Percentiles rank a stretch among this genome's conserved stretches.
Evolutionary conservation across 208 protist species (phyloP).

Genomic region (Naegleria fowleri): DNA sequence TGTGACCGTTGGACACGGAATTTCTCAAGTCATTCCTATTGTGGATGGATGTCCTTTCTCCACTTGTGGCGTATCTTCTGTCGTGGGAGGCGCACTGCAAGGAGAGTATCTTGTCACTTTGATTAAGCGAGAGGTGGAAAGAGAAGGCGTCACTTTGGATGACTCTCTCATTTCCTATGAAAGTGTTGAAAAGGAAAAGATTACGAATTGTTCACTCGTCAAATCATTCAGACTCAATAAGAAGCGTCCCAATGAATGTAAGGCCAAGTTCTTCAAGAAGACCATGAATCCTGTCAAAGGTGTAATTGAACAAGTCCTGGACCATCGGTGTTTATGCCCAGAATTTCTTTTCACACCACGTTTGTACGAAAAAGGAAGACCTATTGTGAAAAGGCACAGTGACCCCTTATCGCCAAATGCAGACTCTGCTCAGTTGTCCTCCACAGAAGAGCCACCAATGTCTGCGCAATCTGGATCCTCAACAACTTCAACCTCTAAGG

Average conservation of each 20-base stretch:
- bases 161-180: not conserved
- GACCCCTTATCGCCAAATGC: no score
- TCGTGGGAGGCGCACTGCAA: not conserved
- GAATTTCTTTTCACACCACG: not conserved
- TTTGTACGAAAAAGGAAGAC: not conserved
- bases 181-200: not conserved
- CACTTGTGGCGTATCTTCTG: not conserved
- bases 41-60: not conserved
- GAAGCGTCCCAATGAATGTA: not conserved
- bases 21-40: not conserved
- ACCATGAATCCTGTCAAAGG: not conserved
- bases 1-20: not conserved
- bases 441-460: not conserved
- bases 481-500: not conserved
- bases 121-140: not conserved
- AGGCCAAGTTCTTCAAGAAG: slow-evolving; percentile 9
- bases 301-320: not conserved
- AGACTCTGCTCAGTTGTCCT: no score
- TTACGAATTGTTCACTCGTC: not conserved
- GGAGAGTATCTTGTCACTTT: not conserved
- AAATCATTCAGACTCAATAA: not conserved
- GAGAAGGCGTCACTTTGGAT: not conserved
- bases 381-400: not conserved
- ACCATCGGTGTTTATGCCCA: not conserved
- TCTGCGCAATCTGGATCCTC: no score